Conservation (phyloP, 2,329 filamentous ascomycete species). For the Claviceps fusiformis region DNA sequence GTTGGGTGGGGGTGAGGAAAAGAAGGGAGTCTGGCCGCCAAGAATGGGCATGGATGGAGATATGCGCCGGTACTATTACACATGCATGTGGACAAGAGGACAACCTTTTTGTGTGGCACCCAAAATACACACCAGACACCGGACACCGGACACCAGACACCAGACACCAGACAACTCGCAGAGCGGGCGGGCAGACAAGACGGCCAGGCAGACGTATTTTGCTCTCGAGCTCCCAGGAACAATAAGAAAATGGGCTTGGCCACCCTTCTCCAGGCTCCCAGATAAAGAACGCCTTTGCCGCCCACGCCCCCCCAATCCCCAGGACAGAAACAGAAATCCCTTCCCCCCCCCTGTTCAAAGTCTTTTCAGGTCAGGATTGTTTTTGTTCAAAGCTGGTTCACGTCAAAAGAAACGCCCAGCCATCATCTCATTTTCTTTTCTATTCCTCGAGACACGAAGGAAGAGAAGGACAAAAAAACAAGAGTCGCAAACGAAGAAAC, state of each 20-base stretch:
- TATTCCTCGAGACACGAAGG: too few relatives aligned
- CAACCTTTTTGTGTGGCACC: not conserved
- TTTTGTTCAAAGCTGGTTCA: not conserved
- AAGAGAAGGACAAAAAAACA: too few relatives aligned
- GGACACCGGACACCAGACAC: too few relatives aligned
- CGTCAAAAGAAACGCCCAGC: not conserved
- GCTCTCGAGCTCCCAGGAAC: not conserved
- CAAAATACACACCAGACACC: not conserved
- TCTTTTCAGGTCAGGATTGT: too few relatives aligned
- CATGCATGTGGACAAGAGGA: not conserved
- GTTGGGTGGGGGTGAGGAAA: too few relatives aligned
- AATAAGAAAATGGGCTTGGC: not conserved
- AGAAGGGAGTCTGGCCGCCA: too few relatives aligned
- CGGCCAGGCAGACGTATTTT: not conserved
- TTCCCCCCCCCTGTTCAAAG: not conserved
- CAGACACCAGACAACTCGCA: too few relatives aligned
- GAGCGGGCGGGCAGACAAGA: too few relatives aligned
- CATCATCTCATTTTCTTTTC: too few relatives aligned
- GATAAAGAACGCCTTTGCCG: conserved; percentile 1
- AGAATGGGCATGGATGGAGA: too few relatives aligned
- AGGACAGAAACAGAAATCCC: too few relatives aligned
- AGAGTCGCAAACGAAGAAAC: too few relatives aligned
- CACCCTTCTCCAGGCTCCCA: not conserved
- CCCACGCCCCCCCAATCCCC: not conserved
- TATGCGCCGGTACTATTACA: conserved; percentile 1